These are phyloP conservation scores for Eutrema japonicum DNA, from an alignment of 345 rosid genomes.

Conservation along the genomic window DNA sequence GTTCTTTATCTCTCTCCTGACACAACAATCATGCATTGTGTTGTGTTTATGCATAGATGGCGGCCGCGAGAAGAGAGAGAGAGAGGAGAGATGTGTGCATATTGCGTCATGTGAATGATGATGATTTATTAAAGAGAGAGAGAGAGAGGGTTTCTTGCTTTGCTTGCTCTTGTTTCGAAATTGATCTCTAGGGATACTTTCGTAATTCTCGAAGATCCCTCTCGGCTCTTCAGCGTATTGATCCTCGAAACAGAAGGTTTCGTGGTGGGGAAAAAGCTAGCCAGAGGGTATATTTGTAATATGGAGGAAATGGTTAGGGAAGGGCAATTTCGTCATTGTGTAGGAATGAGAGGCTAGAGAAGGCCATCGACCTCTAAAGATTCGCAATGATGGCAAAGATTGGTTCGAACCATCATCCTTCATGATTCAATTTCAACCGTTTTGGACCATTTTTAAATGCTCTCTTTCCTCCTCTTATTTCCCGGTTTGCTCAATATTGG, in stretches of 20 bases:
- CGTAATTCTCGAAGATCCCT: neutral
- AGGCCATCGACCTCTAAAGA: slow-evolving; percentile 67
- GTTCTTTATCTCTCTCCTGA: slow-evolving; percentile 62
- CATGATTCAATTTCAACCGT: slow-evolving; percentile 42
- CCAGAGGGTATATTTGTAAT: slow-evolving; percentile 10
- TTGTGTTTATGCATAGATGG: slow-evolving; percentile 73
- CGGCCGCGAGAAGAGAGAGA: slow-evolving; percentile 69
- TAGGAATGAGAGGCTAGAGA: slow-evolving; percentile 50
- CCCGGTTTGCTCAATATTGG: slow-evolving; percentile 47
- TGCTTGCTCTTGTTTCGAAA: slow-evolving; percentile 41
- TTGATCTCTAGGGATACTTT: slow-evolving; percentile 25
- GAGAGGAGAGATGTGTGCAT: slow-evolving; percentile 37
- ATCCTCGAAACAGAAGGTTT: slow-evolving; percentile 21
- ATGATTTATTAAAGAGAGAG: slow-evolving; percentile 46
- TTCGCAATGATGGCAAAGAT: slow-evolving; percentile 93
- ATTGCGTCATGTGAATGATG: slow-evolving; percentile 72
- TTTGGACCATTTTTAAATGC: slow-evolving; percentile 35
- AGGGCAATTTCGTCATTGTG: slow-evolving; percentile 45
- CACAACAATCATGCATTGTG: slow-evolving; percentile 87
- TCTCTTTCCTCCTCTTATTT: slow-evolving; percentile 35
- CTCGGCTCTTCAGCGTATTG: slow-evolving; percentile 25
- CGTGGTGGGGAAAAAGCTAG: neutral
- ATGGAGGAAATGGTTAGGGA: neutral
- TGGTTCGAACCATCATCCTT: slow-evolving; percentile 75
- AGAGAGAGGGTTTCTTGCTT: slow-evolving; percentile 37